Conservation (phyloP, 208 protist species). For the Crithidia brevicula region DNA sequence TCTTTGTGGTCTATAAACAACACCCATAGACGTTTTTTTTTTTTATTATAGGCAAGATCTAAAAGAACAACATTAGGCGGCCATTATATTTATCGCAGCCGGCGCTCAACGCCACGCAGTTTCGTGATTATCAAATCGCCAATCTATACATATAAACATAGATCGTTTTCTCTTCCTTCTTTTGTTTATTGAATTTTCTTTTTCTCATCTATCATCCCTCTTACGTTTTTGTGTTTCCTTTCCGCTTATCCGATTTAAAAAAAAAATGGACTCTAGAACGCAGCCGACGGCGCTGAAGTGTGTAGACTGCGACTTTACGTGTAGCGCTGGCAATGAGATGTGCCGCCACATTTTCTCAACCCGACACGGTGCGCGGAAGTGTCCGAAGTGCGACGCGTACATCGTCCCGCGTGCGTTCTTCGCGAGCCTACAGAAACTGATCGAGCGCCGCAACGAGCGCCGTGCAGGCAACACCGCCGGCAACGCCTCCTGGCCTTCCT, state of each 20-base stretch:
- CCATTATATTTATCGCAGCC: not conserved
- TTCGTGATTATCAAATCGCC: not conserved
- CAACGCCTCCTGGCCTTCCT: not conserved
- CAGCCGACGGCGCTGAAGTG: conserved; percentile 28
- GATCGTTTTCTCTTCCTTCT: conserved; percentile 9
- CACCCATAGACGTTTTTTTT: not conserved
- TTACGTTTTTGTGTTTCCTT: conserved; percentile 9
- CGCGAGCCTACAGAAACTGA: conserved; percentile 33
- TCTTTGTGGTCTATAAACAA: not conserved
- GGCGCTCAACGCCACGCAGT: not conserved
- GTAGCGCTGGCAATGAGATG: conserved; percentile 38
- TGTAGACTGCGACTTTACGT: conserved; percentile 37
- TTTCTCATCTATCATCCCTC: not conserved
- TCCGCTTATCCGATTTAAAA: too few species aligned
- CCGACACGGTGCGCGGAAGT: conserved; percentile 36
- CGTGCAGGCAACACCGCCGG: not conserved
- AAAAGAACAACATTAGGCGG: not conserved
- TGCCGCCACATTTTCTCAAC: conserved; percentile 41
- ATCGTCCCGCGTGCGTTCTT: conserved; percentile 45
- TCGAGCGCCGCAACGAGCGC: conserved; percentile 25
- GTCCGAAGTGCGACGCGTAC: conserved; percentile 38
- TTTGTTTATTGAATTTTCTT: conserved; percentile 19
- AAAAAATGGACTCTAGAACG: conserved; percentile 2
- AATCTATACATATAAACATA: not conserved
- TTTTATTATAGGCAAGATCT: not conserved